Conservation (phyloP, 305 asterid species). For the Solanum hybrid region DNA sequence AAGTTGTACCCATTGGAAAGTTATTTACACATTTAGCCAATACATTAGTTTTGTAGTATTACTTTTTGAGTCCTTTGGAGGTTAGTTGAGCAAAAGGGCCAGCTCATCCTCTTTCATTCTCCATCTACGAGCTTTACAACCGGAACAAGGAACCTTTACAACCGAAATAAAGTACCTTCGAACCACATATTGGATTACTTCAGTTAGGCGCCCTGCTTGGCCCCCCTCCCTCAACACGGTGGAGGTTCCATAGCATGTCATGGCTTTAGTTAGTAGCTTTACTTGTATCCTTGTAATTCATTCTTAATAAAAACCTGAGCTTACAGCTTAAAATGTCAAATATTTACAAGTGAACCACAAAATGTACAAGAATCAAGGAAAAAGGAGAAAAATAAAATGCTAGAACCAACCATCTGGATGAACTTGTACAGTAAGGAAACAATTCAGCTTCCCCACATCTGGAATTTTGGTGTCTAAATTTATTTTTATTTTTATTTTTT, state of each 20-base stretch:
- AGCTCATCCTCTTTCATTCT: neutral
- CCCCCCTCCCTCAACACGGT: neutral
- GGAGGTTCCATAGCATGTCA: neutral
- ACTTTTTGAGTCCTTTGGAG: neutral
- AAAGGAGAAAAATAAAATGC: neutral
- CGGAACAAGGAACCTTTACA: neutral
- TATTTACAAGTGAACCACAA: neutral
- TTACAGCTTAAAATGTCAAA: neutral
- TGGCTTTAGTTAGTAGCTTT: neutral
- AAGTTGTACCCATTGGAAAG: neutral
- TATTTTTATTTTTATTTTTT: neutral
- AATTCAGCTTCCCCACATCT: neutral
- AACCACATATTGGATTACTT: neutral
- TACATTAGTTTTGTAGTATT: neutral
- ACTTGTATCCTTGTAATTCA: neutral
- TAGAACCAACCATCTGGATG: neutral
- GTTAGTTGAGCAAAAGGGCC: neutral
- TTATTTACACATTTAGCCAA: neutral
- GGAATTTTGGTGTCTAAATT: neutral
- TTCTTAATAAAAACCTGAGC: neutral
- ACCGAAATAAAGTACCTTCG: neutral
- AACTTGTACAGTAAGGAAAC: neutral
- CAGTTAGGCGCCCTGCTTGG: neutral
- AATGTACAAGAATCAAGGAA: neutral
- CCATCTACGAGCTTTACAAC: neutral